Evolutionary conservation across 2,329 filamentous ascomycete species (phyloP), one percentile per base, ranked within the genome.

Genomic region (Claviceps humidiphila): DNA sequence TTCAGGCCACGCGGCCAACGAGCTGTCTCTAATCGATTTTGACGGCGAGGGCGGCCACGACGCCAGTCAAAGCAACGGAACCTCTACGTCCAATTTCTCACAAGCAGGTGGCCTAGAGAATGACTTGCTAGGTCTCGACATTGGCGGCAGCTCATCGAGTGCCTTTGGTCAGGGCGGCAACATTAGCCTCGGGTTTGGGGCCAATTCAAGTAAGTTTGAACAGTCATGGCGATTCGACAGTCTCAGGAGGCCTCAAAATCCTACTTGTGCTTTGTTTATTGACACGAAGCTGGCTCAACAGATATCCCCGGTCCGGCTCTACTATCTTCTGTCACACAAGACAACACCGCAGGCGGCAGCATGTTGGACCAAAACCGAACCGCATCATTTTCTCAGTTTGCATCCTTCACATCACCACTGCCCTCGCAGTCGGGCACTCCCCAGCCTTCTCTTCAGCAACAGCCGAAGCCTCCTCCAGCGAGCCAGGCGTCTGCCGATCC

Each of bases 11-110:
- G 54, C 75, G 7, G 69, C 71, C 4, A 76, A 89, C 61, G 90
- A 96, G 66, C 71, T 96, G 22, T 97, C 93, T 5, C 71, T 98
- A 57, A 98, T 98, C 62, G 93, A 98, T 64, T 90, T 98, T 61
- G 87, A 85, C 55, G 84, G 68, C 4, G 78, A 82, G 47, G 63
- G 82, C 8, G n/a, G 45, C 7, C 58, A 81, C 16, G 81, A 83
- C 41, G 71, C 76, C 42, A 74, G 72, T 52, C 72, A 74, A 26
- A 66, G 72, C 45, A 69, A 72, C 37, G 66, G 72, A 7, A 57
- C 64, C 46, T 60, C 66, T 39, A 58, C 68, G 26, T 58, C 63
- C 34, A 58, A 63, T 30, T 68, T 70, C 22, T 66, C 73, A 14
- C 77, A 80, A 53, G 71, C 79, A 1, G 82, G 79, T 51, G 83